Conservation (phyloP, 352 stramenopile species). For the Phytophthora idaei region DNA sequence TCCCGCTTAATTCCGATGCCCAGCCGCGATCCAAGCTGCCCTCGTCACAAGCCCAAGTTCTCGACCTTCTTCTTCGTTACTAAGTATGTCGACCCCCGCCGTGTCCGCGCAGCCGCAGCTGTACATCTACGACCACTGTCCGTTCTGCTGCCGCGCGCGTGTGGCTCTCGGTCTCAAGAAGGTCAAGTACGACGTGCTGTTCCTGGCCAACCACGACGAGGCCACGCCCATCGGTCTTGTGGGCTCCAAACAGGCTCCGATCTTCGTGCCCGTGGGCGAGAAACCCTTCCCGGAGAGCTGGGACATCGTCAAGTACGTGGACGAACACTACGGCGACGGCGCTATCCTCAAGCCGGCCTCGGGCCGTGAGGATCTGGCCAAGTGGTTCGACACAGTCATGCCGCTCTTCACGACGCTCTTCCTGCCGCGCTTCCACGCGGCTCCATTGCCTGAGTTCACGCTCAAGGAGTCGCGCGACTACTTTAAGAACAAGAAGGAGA, state of each 20-base stretch:
- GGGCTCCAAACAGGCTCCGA: conserved; percentile 53
- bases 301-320: conserved; percentile 65
- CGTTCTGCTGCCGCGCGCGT: conserved; percentile 57
- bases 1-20: background rate
- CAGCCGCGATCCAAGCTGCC: background rate
- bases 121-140: conserved; percentile 68
- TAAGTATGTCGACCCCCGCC: conserved; percentile 1
- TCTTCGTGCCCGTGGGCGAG: conserved; percentile 47
- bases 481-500: conserved; percentile 60
- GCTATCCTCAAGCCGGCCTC: conserved; percentile 41
- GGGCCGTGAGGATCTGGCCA: conserved; percentile 46
- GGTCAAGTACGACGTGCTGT: conserved; percentile 39
- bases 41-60: conserved; percentile 1
- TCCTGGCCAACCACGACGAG: conserved; percentile 62
- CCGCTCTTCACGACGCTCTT: conserved; percentile 41
- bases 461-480: conserved; percentile 51
- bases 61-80: background rate
- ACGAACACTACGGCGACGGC: conserved; percentile 45
- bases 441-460: conserved; percentile 55
- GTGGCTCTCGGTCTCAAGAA: conserved; percentile 62
- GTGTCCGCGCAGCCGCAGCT: conserved; percentile 32
- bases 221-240: conserved; percentile 53
- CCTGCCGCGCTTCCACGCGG: conserved; percentile 47
- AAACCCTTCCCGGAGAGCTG: conserved; percentile 61
- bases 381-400: conserved; percentile 43